phyloP scores from a whole-genome alignment of 78 protist genomes.

The Pigoraptor vietnamica region DNA sequence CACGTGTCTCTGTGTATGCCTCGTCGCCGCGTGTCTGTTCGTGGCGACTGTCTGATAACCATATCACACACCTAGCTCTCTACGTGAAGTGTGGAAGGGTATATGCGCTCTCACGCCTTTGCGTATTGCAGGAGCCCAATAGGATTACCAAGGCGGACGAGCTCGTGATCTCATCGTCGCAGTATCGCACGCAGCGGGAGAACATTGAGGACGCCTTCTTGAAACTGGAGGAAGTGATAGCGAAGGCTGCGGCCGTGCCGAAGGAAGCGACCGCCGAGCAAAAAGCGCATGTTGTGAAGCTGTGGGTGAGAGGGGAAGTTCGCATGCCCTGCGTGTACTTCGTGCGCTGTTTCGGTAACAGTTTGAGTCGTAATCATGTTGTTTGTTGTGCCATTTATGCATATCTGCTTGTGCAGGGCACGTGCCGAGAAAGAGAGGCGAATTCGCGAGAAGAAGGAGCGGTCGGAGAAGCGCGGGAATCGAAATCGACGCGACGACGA shows the following conservation, averaged over 20 bases:
- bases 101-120: not conserved
- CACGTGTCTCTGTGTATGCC: not conserved
- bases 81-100: not conserved
- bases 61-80: not conserved
- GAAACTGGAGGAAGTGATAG: not conserved
- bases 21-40: not conserved
- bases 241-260: not conserved
- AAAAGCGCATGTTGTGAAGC: not conserved
- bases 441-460: not conserved
- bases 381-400: too few species aligned
- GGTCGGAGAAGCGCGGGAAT: not conserved
- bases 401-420: too few species aligned
- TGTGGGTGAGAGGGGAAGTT: too few species aligned
- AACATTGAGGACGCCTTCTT: constrained; percentile 6
- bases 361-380: too few species aligned
- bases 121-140: constrained; percentile 1
- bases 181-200: constrained; percentile 1
- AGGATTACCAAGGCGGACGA: constrained; percentile 7
- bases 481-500: not conserved
- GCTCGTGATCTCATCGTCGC: not conserved
- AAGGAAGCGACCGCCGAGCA: not conserved
- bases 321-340: too few species aligned
- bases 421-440: not conserved
- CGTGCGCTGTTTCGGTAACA: not conserved
- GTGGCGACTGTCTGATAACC: too few species aligned